Evolutionary conservation across 306 rosid genomes (phyloP).

Genomic region (Fagus sylvatica): DNA sequence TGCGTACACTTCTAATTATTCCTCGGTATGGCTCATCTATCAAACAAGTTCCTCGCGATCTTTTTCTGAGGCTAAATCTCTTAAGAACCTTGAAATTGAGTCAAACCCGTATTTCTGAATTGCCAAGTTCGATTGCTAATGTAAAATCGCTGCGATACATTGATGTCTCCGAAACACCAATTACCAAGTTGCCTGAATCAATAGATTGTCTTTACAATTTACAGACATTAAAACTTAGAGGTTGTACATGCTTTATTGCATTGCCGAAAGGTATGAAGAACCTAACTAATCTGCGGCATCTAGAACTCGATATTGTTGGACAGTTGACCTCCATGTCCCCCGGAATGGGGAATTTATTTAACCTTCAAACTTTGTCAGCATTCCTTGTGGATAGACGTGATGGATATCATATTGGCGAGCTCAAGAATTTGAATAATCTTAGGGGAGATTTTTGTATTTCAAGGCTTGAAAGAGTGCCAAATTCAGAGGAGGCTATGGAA

Average conservation of each 20-base stretch:
- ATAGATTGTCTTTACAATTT: conserved; percentile 1
- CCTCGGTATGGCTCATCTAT: background rate
- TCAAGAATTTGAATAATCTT: conserved; percentile 9
- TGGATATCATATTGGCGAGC: conserved; percentile 16
- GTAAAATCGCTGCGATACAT: background rate
- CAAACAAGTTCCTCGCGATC: conserved; percentile 7
- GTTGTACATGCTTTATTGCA: background rate
- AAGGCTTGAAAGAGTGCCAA: conserved; percentile 14
- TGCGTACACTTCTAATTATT: conserved; percentile 12
- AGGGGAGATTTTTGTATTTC: conserved; percentile 23
- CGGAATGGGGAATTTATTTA: conserved; percentile 14
- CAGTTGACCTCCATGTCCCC: conserved; percentile 13
- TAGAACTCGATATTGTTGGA: conserved; percentile 19
- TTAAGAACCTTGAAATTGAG: conserved; percentile 17
- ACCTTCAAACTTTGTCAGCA: conserved; percentile 25
- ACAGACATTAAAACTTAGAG: conserved; percentile 18
- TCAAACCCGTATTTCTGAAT: background rate
- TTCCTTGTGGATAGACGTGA: conserved; percentile 22
- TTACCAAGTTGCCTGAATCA: conserved; percentile 19
- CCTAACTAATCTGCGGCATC: conserved; percentile 23
- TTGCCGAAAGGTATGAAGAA: conserved; percentile 23
- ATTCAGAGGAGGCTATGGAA: conserved; percentile 12
- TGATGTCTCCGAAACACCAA: conserved; percentile 19
- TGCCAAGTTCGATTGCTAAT: conserved; percentile 30
- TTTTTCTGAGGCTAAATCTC: conserved; percentile 12